phyloP scores from a whole-genome alignment of 192 early-diverging fungal genomes.

The Backusella circina region DNA sequence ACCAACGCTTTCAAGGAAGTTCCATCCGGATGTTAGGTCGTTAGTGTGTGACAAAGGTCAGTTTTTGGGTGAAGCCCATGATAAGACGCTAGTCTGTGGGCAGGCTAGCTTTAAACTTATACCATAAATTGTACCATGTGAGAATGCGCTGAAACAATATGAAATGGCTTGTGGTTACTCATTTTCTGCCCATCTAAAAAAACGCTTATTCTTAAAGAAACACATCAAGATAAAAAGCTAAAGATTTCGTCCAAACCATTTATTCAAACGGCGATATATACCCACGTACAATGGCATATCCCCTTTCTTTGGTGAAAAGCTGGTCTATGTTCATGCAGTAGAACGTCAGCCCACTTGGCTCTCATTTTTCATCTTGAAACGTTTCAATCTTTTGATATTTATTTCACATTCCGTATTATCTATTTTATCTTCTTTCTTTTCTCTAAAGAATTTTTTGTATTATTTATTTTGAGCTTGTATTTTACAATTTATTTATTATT shows the following conservation, averaged over 20 bases:
- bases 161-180: constrained; percentile 1
- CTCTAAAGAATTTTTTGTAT: not conserved
- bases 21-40: not conserved
- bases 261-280: not conserved
- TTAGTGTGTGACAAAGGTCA: not conserved
- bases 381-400: not conserved
- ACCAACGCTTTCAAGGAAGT: not conserved
- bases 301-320: not conserved
- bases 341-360: not conserved
- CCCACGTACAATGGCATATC: not conserved
- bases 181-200: not conserved
- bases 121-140: not conserved
- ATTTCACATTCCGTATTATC: constrained; percentile 3
- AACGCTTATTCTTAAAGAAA: not conserved
- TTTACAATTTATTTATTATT: not conserved
- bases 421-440: not conserved
- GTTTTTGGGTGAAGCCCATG: not conserved
- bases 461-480: not conserved
- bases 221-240: not conserved
- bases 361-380: constrained; percentile 1
- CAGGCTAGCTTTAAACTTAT: not conserved
- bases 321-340: not conserved
- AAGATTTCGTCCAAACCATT: not conserved
- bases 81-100: not conserved
- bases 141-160: not conserved